phyloP scores from a whole-genome alignment of 2,329 filamentous ascomycete genomes.

The Pestalotiopsis sp. region DNA sequence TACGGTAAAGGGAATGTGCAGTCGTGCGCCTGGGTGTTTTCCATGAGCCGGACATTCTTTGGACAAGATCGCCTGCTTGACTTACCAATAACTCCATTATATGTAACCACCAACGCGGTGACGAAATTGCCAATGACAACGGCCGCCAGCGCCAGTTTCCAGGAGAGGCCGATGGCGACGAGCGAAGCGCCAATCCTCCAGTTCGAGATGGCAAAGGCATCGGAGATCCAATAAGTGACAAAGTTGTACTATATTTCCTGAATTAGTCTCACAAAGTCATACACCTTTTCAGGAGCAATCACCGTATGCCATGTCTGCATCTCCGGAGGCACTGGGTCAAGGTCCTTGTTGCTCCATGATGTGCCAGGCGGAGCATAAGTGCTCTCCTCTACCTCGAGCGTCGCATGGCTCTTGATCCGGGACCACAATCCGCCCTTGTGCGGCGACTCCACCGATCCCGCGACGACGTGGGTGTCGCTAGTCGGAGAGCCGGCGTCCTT shows the following conservation, averaged over 20 bases:
- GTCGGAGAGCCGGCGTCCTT: neutral
- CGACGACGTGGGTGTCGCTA: slow-evolving; percentile 7
- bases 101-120: slow-evolving; percentile 21
- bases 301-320: slow-evolving; percentile 11
- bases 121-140: slow-evolving; percentile 21
- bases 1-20: slow-evolving; percentile 30
- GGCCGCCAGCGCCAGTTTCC: slow-evolving; percentile 20
- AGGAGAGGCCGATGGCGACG: slow-evolving; percentile 21
- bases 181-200: slow-evolving; percentile 22
- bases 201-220: slow-evolving; percentile 21
- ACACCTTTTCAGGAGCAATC: neutral
- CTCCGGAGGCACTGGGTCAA: slow-evolving; percentile 14
- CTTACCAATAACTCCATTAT: slow-evolving; percentile 23
- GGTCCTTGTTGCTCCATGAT: slow-evolving; percentile 16
- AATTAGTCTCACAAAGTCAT: neutral
- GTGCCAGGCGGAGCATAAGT: slow-evolving; percentile 15
- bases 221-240: slow-evolving; percentile 23
- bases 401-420: slow-evolving; percentile 10
- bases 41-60: neutral
- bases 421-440: slow-evolving; percentile 11
- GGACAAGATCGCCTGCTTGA: neutral
- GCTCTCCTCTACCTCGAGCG: slow-evolving; percentile 16
- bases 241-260: slow-evolving; percentile 9
- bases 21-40: slow-evolving; percentile 17
- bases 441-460: slow-evolving; percentile 13